Percentiles rank a stretch among this genome's conserved stretches.
phyloP scores from a whole-genome alignment of 352 stramenopile genomes.

The Blastocystis sp. region DNA sequence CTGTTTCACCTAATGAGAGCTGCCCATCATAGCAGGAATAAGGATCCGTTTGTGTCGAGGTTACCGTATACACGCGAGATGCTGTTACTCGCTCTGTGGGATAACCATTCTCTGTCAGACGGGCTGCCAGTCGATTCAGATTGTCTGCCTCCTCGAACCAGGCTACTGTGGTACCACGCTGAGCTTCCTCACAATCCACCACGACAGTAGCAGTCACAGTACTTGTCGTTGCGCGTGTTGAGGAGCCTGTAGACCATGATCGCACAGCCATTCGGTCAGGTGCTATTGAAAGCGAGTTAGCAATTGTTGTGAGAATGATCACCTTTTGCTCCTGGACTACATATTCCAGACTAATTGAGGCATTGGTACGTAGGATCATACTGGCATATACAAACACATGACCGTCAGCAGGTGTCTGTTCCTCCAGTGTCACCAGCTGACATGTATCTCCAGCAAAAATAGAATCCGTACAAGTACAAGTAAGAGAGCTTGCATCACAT shows the following conservation, averaged over 20 bases:
- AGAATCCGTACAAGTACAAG: neutral
- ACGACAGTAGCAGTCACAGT: neutral
- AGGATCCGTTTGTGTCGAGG: neutral
- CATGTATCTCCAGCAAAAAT: neutral
- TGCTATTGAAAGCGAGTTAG: neutral
- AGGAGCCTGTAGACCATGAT: neutral
- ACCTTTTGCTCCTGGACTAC: neutral
- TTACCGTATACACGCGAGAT: neutral
- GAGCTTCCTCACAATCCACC: neutral
- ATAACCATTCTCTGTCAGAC: neutral
- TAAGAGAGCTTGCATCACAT: neutral
- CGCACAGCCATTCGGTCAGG: neutral
- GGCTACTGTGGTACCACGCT: neutral
- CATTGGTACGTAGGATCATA: neutral
- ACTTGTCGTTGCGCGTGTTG: neutral
- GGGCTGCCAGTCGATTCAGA: neutral
- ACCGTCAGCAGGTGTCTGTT: neutral
- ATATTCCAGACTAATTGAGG: neutral
- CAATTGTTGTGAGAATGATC: neutral
- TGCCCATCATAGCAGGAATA: conserved; percentile 40
- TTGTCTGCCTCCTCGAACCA: neutral
- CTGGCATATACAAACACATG: neutral
- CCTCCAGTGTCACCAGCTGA: neutral
- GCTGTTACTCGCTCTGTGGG: neutral
- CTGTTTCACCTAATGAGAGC: neutral